Evolutionary conservation across 805 yeast species (phyloP).

Genomic region (Yarrowia sp.): DNA sequence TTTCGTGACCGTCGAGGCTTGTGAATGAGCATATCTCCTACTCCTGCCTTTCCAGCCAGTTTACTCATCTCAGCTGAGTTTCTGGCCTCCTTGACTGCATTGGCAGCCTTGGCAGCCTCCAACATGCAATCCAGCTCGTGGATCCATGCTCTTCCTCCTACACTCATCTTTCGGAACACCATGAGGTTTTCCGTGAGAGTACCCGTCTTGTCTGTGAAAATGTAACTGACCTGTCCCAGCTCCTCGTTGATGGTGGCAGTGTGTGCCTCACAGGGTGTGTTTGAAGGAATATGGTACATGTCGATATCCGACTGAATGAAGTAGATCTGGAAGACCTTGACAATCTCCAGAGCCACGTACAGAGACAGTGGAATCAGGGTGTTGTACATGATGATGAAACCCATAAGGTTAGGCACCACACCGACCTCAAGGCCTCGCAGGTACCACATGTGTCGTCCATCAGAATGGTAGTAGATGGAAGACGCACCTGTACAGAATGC

Average conservation of each 20-base stretch:
- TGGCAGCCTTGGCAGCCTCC: constrained; percentile 35
- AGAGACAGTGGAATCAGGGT: constrained; percentile 92
- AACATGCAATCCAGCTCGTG: constrained; percentile 64
- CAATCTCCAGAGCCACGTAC: constrained; percentile 94
- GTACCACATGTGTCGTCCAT: constrained; percentile 64
- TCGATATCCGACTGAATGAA: constrained; percentile 88
- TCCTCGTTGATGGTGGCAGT: constrained; percentile 96
- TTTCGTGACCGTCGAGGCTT: constrained; percentile 21
- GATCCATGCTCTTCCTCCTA: constrained; percentile 85
- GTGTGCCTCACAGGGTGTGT: constrained; percentile 92
- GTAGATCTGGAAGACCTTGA: constrained; percentile 80
- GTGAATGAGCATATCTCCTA: constrained; percentile 23
- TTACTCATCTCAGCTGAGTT: constrained; percentile 4
- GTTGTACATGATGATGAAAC: constrained; percentile 95
- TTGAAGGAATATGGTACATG: constrained; percentile 80
- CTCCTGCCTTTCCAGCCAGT: constrained; percentile 15
- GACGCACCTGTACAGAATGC: constrained; percentile 82
- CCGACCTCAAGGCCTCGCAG: constrained; percentile 71
- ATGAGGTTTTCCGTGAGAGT: constrained; percentile 92
- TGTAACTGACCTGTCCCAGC: constrained; percentile 91
- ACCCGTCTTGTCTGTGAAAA: constrained; percentile 96
- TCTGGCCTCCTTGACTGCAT: constrained; percentile 28
- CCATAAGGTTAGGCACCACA: constrained; percentile 86
- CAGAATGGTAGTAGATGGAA: constrained; percentile 47
- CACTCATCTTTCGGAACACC: constrained; percentile 85